Percentiles rank a stretch among this genome's conserved stretches.
Evolutionary conservation across 495 filamentous ascomycete genomes (phyloP).

Genomic region (Hypoxylon perforatum): DNA sequence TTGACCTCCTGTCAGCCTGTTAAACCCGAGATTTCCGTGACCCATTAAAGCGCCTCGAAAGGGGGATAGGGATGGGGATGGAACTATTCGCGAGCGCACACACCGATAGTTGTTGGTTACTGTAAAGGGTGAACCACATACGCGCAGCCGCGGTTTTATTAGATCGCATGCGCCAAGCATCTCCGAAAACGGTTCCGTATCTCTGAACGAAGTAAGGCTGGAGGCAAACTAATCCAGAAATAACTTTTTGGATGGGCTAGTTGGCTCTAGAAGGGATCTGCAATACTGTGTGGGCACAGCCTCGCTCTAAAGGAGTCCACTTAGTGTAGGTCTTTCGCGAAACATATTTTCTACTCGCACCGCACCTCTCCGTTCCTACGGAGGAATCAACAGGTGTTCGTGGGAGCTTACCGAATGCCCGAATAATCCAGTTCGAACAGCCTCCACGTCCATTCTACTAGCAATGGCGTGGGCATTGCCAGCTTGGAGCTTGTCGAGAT

Average conservation of each 20-base stretch:
- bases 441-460: slow-evolving; percentile 26
- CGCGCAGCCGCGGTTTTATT: background rate
- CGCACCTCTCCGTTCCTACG: slow-evolving; percentile 14
- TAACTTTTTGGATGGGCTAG: slow-evolving; percentile 15
- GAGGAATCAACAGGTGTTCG: slow-evolving; percentile 6
- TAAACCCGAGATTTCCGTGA: slow-evolving; percentile 12
- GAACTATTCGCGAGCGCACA: too few relatives aligned
- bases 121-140: background rate
- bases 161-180: slow-evolving; percentile 11
- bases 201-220: slow-evolving; percentile 13
- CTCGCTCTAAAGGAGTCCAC: slow-evolving; percentile 29
- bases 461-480: slow-evolving; percentile 34
- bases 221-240: slow-evolving; percentile 30
- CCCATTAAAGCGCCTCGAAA: background rate
- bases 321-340: slow-evolving; percentile 10
- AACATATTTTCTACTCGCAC: slow-evolving; percentile 24
- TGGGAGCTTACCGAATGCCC: slow-evolving; percentile 21
- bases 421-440: slow-evolving; percentile 10
- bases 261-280: slow-evolving; percentile 17
- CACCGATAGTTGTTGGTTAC: too few relatives aligned
- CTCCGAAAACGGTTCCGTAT: slow-evolving; percentile 2
- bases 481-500: slow-evolving; percentile 43
- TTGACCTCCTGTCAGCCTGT: slow-evolving; percentile 13
- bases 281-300: slow-evolving; percentile 37
- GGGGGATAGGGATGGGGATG: too few relatives aligned